Evolutionary conservation across 805 yeast genomes (phyloP), one percentile per base, ranked within the genome.

Genomic region (Kazachstania psychrophila): DNA sequence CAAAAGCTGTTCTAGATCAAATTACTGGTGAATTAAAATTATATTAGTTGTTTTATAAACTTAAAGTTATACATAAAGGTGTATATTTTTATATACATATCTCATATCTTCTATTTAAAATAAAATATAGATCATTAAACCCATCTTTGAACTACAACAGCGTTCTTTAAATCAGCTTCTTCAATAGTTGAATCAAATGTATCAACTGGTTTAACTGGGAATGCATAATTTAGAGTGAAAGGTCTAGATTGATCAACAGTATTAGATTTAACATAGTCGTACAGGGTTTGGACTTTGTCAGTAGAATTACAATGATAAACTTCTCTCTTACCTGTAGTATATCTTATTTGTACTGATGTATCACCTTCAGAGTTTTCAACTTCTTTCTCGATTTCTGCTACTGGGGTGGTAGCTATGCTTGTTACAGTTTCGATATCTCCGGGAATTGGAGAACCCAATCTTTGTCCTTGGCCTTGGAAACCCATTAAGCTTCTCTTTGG

Each of bases 91-190:
- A n/a, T n/a, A n/a, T n/a, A n/a, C n/a, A n/a, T n/a, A n/a, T n/a
- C n/a, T n/a, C n/a, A n/a, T n/a, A n/a, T n/a, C n/a, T n/a, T n/a
- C n/a, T n/a, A n/a, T n/a, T n/a, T n/a, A n/a, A n/a, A n/a, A n/a
- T n/a, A n/a, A n/a, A n/a, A n/a, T n/a, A n/a, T 16, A 6, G 13
- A 8, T 25, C 7, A 23, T 10, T 15, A 28, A 13, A 30, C 67
- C 92, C 94, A 83, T 63, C 92, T 78, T 60, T 86, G 96, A 13
- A 88, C 85, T 22, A 88, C 77, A n/a, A 85, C 95, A 2, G 96
- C 74, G 47, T 84, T 84, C 34, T 72, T 70, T 44, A 86, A 66
- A 23, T 85, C 85, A 4, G 94, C 92, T 20, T 77, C 86, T 39
- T 70, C 73, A 33, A 89, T 74, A 2, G 81, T 71, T 26, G 68